Evolutionary conservation across 257 asterid species (phyloP).

Genomic region (Scutellaria baicalensis): DNA sequence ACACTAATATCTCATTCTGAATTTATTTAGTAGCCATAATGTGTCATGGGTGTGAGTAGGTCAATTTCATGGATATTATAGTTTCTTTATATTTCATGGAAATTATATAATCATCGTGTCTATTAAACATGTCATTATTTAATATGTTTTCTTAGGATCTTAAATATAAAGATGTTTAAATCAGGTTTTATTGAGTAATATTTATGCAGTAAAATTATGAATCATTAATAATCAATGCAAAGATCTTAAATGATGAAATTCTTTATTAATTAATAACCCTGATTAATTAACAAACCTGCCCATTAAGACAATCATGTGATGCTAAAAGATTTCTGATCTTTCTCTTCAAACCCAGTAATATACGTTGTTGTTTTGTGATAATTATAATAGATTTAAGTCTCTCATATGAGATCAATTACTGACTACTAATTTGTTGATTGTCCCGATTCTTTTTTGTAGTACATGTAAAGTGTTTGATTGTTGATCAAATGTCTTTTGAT

Average conservation of each 20-base stretch:
- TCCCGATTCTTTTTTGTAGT: too few relatives aligned
- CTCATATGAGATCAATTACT: too few relatives aligned
- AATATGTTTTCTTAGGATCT: background rate
- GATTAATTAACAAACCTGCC: background rate
- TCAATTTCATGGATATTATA: slow-evolving; percentile 7
- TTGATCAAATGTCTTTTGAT: too few relatives aligned
- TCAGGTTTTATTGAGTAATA: background rate
- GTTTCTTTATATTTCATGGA: background rate
- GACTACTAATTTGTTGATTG: too few relatives aligned
- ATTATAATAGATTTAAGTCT: background rate
- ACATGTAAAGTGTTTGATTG: too few relatives aligned
- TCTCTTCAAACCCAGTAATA: too few relatives aligned
- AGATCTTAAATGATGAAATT: background rate
- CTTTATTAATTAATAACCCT: slow-evolving; percentile 2
- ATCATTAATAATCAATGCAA: slow-evolving; percentile 14
- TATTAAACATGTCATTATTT: background rate
- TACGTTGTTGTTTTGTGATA: background rate
- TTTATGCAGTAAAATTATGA: slow-evolving; percentile 7
- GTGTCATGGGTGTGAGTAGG: background rate
- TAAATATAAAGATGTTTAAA: background rate
- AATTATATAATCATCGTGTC: background rate
- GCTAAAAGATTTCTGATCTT: background rate
- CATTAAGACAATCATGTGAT: slow-evolving; percentile 1
- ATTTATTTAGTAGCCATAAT: background rate
- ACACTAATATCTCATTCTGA: background rate